Evolutionary conservation across 2,329 filamentous ascomycete species (phyloP).

Genomic region (Blastomyces gilchristii): DNA sequence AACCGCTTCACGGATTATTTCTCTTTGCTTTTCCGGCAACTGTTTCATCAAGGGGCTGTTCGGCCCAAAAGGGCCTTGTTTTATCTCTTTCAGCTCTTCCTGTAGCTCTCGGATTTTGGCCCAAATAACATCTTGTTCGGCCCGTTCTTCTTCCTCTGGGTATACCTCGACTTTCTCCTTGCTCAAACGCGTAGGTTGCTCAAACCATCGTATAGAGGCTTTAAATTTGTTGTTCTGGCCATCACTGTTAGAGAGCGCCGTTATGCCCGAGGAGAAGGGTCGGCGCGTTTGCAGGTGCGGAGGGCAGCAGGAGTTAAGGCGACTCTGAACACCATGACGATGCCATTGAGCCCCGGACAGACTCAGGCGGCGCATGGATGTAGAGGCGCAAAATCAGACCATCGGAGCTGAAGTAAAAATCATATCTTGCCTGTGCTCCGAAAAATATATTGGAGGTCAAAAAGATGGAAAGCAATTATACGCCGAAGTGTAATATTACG

Average conservation of each 20-base stretch:
- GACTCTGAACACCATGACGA: constrained; percentile 31
- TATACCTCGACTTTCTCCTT: constrained; percentile 30
- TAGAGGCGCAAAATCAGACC: constrained; percentile 22
- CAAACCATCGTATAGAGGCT: constrained; percentile 36
- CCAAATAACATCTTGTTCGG: constrained; percentile 30
- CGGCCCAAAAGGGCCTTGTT: constrained; percentile 35
- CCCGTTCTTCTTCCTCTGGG: constrained; percentile 30
- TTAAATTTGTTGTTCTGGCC: constrained; percentile 22
- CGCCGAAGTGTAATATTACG: constrained; percentile 4
- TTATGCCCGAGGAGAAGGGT: constrained; percentile 23
- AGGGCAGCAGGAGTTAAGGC: constrained; percentile 19
- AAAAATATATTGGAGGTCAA: constrained; percentile 3
- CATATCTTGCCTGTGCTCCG: constrained; percentile 11
- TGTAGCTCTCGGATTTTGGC: constrained; percentile 32
- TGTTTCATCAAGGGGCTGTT: constrained; percentile 36
- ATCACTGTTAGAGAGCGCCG: constrained; percentile 24
- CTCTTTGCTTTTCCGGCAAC: constrained; percentile 33
- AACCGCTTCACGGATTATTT: constrained; percentile 34
- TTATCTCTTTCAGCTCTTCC: constrained; percentile 30
- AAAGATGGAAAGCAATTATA: constrained; percentile 11
- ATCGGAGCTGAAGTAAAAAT: constrained; percentile 18
- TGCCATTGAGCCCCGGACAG: constrained; percentile 36
- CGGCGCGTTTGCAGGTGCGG: constrained; percentile 16
- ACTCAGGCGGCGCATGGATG: constrained; percentile 37
- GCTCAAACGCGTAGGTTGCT: constrained; percentile 31